phyloP scores from a whole-genome alignment of 768 basidiomycete species.

The Boletus vermiculosoides region DNA sequence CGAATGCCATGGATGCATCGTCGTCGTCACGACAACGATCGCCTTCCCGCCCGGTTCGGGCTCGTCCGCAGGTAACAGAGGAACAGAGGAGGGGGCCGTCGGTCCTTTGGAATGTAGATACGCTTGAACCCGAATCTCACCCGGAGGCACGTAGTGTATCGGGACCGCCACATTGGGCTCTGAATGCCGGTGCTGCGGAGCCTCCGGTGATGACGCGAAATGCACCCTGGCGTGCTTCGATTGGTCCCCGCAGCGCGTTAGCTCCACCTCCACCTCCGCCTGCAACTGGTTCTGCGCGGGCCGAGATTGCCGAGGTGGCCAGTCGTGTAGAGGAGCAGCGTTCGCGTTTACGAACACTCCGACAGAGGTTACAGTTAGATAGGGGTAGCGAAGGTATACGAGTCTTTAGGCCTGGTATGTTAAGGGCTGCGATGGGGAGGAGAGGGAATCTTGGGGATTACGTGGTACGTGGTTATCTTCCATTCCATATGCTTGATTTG shows the following conservation, averaged over 20 bases:
- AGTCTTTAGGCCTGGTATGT: slow-evolving; percentile 24
- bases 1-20: slow-evolving; percentile 3
- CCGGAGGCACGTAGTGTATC: slow-evolving; percentile 2
- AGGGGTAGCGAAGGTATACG: slow-evolving; percentile 20
- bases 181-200: slow-evolving; percentile 5
- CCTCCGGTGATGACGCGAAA: slow-evolving; percentile 9
- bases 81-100: slow-evolving; percentile 10
- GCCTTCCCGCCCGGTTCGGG: slow-evolving; percentile 25
- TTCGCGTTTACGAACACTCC: slow-evolving; percentile 23
- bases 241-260: slow-evolving; percentile 16
- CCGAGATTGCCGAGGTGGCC: slow-evolving; percentile 1
- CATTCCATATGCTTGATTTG: neutral
- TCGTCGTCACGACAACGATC: slow-evolving; percentile 22
- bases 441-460: slow-evolving; percentile 42
- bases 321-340: slow-evolving; percentile 21
- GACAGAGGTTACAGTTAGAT: slow-evolving; percentile 32
- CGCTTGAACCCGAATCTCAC: slow-evolving; percentile 14
- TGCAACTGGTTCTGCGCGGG: neutral
- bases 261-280: neutral
- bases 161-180: slow-evolving; percentile 11
- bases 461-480: slow-evolving; percentile 44
- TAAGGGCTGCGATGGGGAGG: slow-evolving; percentile 22
- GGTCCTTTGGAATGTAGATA: slow-evolving; percentile 1
- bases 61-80: slow-evolving; percentile 24
- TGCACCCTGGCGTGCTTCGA: slow-evolving; percentile 24